These are phyloP conservation scores for Mortierella sp. DNA, from an alignment of 371 early-diverging fungal genomes.

Conservation along the genomic window DNA sequence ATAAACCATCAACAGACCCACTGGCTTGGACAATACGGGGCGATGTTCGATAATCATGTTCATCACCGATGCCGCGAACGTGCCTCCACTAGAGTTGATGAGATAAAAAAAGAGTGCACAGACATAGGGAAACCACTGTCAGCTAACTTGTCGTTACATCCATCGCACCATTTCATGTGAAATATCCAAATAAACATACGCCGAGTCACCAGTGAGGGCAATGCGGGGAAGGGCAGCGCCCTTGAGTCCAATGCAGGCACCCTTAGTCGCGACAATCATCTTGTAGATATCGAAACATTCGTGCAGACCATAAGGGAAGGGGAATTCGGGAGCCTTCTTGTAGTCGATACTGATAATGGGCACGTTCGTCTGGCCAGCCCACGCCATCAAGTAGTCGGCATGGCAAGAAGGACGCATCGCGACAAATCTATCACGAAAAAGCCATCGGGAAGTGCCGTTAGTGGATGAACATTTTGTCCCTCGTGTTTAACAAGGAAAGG, in stretches of 20 bases:
- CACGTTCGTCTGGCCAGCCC: constrained; percentile 76
- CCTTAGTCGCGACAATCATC: constrained; percentile 73
- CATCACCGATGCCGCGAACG: constrained; percentile 36
- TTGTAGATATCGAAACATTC: constrained; percentile 95
- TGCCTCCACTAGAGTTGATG: constrained; percentile 55
- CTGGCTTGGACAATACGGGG: constrained; percentile 68
- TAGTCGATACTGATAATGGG: constrained; percentile 91
- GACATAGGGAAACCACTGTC: neutral
- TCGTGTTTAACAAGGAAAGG: neutral
- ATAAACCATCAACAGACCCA: constrained; percentile 89
- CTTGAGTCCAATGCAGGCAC: constrained; percentile 77
- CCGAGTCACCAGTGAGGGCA: constrained; percentile 93
- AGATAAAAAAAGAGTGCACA: constrained; percentile 78
- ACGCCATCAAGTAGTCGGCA: constrained; percentile 76
- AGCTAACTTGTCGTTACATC: neutral
- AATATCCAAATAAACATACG: constrained; percentile 84
- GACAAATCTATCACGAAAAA: constrained; percentile 61
- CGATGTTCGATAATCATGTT: constrained; percentile 69
- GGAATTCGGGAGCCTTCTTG: constrained; percentile 95
- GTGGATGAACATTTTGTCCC: neutral
- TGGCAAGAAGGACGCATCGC: constrained; percentile 87
- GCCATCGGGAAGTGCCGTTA: neutral
- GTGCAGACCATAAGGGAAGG: constrained; percentile 93
- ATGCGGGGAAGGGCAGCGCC: constrained; percentile 71
- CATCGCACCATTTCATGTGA: constrained; percentile 40